Evolutionary conservation across 176 grass and related monocot species (phyloP), one percentile per base, ranked within the genome.

Genomic region (Hsuehochloa calcarea): DNA sequence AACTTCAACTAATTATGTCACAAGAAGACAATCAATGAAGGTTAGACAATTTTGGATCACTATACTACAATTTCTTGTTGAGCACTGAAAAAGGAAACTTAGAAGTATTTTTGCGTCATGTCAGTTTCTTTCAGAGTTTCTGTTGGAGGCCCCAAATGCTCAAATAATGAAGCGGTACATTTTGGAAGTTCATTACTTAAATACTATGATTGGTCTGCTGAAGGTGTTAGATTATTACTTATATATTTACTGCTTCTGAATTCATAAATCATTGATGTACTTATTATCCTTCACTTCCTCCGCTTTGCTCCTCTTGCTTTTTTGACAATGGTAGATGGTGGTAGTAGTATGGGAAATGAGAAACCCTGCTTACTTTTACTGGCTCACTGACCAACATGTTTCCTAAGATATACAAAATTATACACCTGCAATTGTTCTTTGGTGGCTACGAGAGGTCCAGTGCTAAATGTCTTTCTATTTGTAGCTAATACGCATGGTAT

Each of bases 141-240:
- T 98, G 38, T 85, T 98, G 89, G 96, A 94, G 75, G 73, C 89
- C 35, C 88, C 94, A 64, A 99, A 99, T 91, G 63, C 92, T 80
- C 97, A 94, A 90, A 96, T 95, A 84, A 96, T 99, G 97, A 99
- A 99, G 86, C 86, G 90, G 46, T 99, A 92, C 75, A 94, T 99
- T 92, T 68, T 91, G 72, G 97, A 99, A 87, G 90, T 94, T 80
- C 81, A 55, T 73, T 91, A 91, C 77, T 94, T 99, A 46, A 89
- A 86, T 76, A 95, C 89, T 65, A 90, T 94, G 88, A 91, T 99
- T 68, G 77, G 37, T 74, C 82, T 94, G 23, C 92, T 99, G 51
- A 99, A 99, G 96, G 96, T 99, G 96, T 73, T 82, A 65, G 41
- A 71, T 68, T 94, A 85, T 46, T 69, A 62, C 12, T 61, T 77